Percentiles rank a stretch among this genome's conserved stretches.
These are phyloP conservation scores for Aquilaria agallochum DNA, from an alignment of 441 rosid genomes.

Conservation along the genomic window DNA sequence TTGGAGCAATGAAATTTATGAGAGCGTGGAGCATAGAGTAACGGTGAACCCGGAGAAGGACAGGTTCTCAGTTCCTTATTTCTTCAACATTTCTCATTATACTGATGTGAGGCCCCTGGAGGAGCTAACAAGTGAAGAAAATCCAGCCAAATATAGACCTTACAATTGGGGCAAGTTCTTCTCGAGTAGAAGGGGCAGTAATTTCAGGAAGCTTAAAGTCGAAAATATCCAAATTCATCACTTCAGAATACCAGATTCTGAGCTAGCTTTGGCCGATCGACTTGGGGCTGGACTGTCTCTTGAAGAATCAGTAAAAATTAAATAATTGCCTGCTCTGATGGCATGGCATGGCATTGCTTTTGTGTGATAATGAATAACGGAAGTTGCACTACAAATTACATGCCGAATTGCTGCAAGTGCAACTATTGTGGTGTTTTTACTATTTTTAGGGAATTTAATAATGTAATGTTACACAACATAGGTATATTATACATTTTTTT, in stretches of 20 bases:
- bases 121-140: conserved; percentile 32
- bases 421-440: no score
- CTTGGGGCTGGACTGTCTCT: not conserved
- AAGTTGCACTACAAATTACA: no score
- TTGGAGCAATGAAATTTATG: conserved; percentile 49
- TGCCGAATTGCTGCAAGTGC: no score
- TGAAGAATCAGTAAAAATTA: not conserved
- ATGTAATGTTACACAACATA: no score
- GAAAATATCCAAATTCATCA: conserved; percentile 55
- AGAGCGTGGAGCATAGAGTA: conserved; percentile 60
- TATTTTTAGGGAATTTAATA: no score
- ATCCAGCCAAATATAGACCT: conserved; percentile 33
- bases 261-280: conserved; percentile 2
- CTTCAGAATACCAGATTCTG: conserved; percentile 30
- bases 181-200: conserved; percentile 38
- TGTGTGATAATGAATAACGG: no score
- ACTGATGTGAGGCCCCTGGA: conserved; percentile 35
- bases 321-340: no score
- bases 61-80: conserved; percentile 41
- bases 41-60: conserved; percentile 44
- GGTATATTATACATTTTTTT: no score
- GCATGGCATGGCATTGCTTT: no score
- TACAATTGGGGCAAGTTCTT: conserved; percentile 71
- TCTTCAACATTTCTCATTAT: conserved; percentile 41
- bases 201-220: conserved; percentile 56